Conservation (phyloP, 345 rosid species). For the Hirschfeldia incana region DNA sequence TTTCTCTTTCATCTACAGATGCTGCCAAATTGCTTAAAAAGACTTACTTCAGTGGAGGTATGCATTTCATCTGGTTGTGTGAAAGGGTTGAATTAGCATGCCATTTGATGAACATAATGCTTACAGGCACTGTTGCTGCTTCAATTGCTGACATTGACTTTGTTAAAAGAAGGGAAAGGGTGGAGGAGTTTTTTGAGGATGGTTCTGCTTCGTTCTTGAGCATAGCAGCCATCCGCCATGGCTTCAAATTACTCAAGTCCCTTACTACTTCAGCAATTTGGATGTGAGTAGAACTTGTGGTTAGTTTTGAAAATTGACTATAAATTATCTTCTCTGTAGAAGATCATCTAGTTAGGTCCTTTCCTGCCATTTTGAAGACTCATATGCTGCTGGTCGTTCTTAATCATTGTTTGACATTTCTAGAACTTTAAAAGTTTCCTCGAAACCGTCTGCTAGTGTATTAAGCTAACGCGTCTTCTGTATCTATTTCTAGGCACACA, state of each 20-base stretch:
- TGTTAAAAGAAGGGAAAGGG: constrained; percentile 80
- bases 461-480: constrained; percentile 24
- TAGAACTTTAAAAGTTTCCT: constrained; percentile 1
- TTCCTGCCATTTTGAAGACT: constrained; percentile 1
- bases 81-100: constrained; percentile 9
- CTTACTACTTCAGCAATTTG: constrained; percentile 64
- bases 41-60: constrained; percentile 96
- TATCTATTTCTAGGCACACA: constrained; percentile 61
- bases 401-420: constrained; percentile 1
- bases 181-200: constrained; percentile 91
- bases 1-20: constrained; percentile 47
- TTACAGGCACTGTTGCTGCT: constrained; percentile 89
- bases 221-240: constrained; percentile 79
- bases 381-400: background rate
- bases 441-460: constrained; percentile 19
- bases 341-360: constrained; percentile 10
- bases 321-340: background rate
- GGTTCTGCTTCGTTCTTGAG: constrained; percentile 86
- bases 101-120: constrained; percentile 9
- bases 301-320: background rate
- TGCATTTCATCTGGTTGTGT: constrained; percentile 28
- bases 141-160: constrained; percentile 93
- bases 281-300: constrained; percentile 48
- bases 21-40: constrained; percentile 82
- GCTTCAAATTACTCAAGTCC: constrained; percentile 74